These are phyloP conservation scores for Abelmoschus esculentus DNA, from an alignment of 345 rosid species.

Conservation along the genomic window DNA sequence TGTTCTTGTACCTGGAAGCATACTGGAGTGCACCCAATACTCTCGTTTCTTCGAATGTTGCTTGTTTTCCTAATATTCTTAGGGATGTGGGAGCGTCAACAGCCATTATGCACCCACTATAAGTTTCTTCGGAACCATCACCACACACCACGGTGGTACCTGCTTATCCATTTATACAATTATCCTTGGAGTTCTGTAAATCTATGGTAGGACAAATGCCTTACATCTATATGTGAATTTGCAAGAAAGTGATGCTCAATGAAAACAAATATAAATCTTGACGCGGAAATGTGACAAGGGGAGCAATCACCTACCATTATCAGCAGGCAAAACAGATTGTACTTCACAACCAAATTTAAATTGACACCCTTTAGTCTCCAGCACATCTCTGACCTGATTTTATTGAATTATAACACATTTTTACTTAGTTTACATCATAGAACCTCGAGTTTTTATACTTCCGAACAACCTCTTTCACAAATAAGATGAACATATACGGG, in stretches of 20 bases:
- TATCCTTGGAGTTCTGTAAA: not conserved
- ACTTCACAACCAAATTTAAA: slow-evolving; percentile 3
- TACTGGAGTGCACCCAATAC: too few relatives aligned
- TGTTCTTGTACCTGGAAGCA: too few relatives aligned
- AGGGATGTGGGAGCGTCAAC: too few relatives aligned
- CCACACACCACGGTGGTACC: slow-evolving; percentile 36
- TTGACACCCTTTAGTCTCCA: slow-evolving; percentile 4
- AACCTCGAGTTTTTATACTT: not conserved
- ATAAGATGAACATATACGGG: not conserved
- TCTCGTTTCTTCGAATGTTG: too few relatives aligned
- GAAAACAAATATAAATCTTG: not conserved
- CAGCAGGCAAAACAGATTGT: not conserved
- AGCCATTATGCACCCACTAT: not conserved
- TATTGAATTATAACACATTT: not conserved
- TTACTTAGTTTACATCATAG: not conserved
- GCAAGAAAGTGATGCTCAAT: not conserved
- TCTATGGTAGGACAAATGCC: not conserved
- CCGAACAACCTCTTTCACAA: not conserved
- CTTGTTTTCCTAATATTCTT: too few relatives aligned
- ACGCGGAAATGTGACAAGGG: not conserved
- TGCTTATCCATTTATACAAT: slow-evolving; percentile 14
- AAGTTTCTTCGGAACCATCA: slow-evolving; percentile 46
- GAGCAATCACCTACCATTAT: slow-evolving; percentile 25
- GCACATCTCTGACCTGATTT: slow-evolving; percentile 3
- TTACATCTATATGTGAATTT: not conserved